Percentiles rank a stretch among this genome's conserved stretches.
Evolutionary conservation across 1,139 yeast genomes (phyloP).

Genomic region (Eremothecium gossypii): DNA sequence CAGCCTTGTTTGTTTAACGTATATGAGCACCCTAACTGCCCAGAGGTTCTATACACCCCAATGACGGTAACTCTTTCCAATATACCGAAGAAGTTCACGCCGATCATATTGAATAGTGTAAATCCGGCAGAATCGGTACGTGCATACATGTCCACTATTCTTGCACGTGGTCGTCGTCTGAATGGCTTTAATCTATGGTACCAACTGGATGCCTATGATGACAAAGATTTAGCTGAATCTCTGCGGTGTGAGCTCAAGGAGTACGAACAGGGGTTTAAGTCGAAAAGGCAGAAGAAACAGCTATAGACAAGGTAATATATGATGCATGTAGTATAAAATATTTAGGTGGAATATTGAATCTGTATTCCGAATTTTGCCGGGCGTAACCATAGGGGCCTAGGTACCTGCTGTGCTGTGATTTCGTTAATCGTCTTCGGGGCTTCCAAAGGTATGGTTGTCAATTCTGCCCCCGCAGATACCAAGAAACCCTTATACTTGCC

Average conservation of each 20-base stretch:
- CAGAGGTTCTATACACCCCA: constrained; percentile 47
- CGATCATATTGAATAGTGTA: constrained; percentile 64
- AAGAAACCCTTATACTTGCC: constrained; percentile 77
- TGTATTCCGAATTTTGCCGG: constrained; percentile 26
- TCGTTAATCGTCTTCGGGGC: constrained; percentile 4
- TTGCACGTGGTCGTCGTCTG: constrained; percentile 52
- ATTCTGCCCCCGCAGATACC: constrained; percentile 63
- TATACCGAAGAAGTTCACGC: constrained; percentile 57
- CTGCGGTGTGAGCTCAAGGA: constrained; percentile 31
- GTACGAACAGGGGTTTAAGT: constrained; percentile 33
- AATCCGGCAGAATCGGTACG: constrained; percentile 47
- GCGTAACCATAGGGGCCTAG: constrained; percentile 6
- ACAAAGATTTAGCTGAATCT: constrained; percentile 39
- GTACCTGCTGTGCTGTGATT: not conserved
- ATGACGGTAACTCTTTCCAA: constrained; percentile 55
- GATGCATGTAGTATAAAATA: not conserved
- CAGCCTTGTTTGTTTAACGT: constrained; percentile 15
- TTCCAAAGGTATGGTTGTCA: constrained; percentile 9
- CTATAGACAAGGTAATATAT: constrained; percentile 3
- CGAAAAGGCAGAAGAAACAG: constrained; percentile 30
- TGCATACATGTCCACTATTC: constrained; percentile 50
- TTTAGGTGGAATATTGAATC: constrained; percentile 23
- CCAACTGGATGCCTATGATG: constrained; percentile 72
- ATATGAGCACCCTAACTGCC: constrained; percentile 27
- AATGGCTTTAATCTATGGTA: constrained; percentile 70